Evolutionary conservation across 495 filamentous ascomycete species (phyloP), one percentile per base, ranked within the genome.

Genomic region (Trypethelium eluteriae): DNA sequence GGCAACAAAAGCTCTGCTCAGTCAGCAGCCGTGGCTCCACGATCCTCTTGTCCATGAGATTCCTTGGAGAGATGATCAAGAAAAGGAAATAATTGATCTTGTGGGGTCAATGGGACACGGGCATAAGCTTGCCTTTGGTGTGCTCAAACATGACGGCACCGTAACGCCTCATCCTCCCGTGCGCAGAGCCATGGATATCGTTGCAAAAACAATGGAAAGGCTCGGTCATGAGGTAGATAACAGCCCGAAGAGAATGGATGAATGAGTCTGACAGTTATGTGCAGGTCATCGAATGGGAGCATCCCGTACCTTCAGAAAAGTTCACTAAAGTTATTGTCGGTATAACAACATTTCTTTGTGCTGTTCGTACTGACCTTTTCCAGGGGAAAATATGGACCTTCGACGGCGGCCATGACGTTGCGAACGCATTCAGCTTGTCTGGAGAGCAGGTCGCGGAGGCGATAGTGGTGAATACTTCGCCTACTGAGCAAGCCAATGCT

Each of bases 41-140:
- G 87, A 90, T 75, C 87, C 87, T 0, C 74, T 86, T 18, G 83
- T 82, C 1, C 67, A 81, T 50, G 82, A 87, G 65, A 66, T 90
- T 3, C 87, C 87, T 6, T 90, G 86, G 87, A 78, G 86, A 57
- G 76, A 82, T 39, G 78, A 82, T 10, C 67, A 78, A n/a, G 76
- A 81, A 57, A 80, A 81, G 47, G 69, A 83, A 18, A 79, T 83
- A 3, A 74, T 76, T 14, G 76, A 80, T 39, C 67, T 81, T 61
- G 79, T 81, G 10, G 66, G 75, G 14, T 66, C 74, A 34, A 72
- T 77, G 9, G 69, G 63, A 2, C 61, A 64, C 2, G 76, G 75
- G 9, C 59, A 61, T 0, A 74, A 72, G 56, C 75, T 88, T 36
- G 71, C 79, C 0, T 86, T 88, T 73, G 86, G 75, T 0, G 74